Evolutionary conservation across 495 filamentous ascomycete genomes (phyloP), one percentile per base, ranked within the genome.

Genomic region (Extremus antarcticus): DNA sequence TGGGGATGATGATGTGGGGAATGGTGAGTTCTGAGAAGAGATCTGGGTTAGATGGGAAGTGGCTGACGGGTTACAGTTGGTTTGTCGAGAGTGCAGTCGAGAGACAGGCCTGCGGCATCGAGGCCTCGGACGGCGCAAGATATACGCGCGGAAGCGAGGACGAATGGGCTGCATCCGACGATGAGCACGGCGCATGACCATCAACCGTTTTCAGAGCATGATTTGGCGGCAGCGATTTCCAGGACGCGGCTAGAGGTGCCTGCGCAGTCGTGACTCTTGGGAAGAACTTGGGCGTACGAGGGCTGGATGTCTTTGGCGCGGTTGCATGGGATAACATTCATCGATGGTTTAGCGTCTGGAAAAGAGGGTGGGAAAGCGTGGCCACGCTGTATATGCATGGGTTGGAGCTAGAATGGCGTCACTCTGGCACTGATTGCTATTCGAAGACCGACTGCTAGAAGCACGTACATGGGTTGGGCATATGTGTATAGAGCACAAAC

Each of bases 141-240:
- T 50, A 16, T 19, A 24, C 2, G 9, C 23, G 32, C 54, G 17
- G 25, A 55, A 50, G 48, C 21, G 19, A 3, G 7, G 23, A 13
- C 17, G 46, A 25, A 48, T 2, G 46, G 21, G 7, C 21, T 48
- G 11, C 7, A 45, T 7, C 8, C 4, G 41, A 45, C 21, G 35
- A 54, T 11, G 17, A 41, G 7, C 16, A 61, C 58, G 16, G 52
- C 52, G 20, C 59, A 63, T 24, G 53, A 50, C 41, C 64, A 65
- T 46, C 19, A 53, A 15, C 64, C 62, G 2, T 70, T 70, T 48
- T 55, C 60, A 1, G 54, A 53, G 21, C 64, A 64, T 16, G 67
- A 70, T 41, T 56, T 71, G 46, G 57, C 55, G 17, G 55, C 66
- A 24, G 68, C 68, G 22, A 35, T 70, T 35, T 55, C 65, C 43